phyloP scores from a whole-genome alignment of 2,329 filamentous ascomycete species.

The Stagonosporopsis chrysanthemi region DNA sequence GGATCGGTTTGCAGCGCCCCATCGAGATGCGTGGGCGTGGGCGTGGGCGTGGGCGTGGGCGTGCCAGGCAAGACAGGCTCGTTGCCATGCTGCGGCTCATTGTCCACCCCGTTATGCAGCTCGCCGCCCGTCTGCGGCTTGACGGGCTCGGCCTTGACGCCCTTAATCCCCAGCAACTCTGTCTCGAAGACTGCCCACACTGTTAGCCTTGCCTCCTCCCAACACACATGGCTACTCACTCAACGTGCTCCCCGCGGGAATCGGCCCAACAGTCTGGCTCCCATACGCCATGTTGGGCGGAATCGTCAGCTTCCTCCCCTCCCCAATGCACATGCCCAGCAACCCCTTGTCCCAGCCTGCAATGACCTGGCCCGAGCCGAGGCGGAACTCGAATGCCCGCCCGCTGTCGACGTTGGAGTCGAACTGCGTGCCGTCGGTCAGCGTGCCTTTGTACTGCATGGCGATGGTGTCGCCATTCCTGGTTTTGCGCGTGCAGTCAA shows the following conservation, averaged over 20 bases:
- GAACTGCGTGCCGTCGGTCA: conserved; percentile 76
- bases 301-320: conserved; percentile 87
- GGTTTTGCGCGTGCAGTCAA: conserved; percentile 55
- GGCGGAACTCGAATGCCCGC: conserved; percentile 76
- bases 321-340: conserved; percentile 92
- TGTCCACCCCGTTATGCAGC: neutral
- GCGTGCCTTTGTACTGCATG: conserved; percentile 60
- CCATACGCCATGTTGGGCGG: conserved; percentile 89
- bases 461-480: conserved; percentile 55
- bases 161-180: conserved; percentile 83
- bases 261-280: conserved; percentile 72
- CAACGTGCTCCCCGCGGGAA: conserved; percentile 81
- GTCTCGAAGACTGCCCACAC: conserved; percentile 80
- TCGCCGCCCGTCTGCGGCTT: neutral
- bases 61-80: conserved; percentile 10
- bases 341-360: conserved; percentile 94
- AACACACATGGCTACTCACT: conserved; percentile 56
- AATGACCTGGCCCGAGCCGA: conserved; percentile 86
- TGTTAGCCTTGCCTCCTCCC: conserved; percentile 19
- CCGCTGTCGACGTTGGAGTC: conserved; percentile 83
- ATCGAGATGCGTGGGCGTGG: conserved; percentile 9
- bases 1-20: conserved; percentile 8
- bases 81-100: neutral
- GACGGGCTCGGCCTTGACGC: conserved; percentile 31
- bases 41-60: no score